Conservation (phyloP, 192 early-diverging fungal species). For the Rhizoclosmatium sp. region DNA sequence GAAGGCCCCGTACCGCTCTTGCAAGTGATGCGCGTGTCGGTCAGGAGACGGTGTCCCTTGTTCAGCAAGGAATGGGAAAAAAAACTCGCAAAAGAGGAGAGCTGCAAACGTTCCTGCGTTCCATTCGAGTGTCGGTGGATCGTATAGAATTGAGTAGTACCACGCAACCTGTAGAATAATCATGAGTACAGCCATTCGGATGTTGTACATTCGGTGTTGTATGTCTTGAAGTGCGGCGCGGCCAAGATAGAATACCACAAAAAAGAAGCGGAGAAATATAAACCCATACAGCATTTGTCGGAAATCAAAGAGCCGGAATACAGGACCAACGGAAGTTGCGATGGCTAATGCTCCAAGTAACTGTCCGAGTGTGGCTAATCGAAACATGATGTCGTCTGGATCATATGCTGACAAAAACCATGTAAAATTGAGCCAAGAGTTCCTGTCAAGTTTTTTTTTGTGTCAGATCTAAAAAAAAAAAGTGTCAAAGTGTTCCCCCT, state of each 20-base stretch:
- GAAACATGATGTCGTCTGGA: slow-evolving; percentile 3
- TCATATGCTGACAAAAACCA: slow-evolving; percentile 6
- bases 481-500: too few relatives aligned
- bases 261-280: not conserved
- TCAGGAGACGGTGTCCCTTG: not conserved
- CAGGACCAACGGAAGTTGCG: not conserved
- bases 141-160: not conserved
- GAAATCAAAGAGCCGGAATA: not conserved
- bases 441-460: too few relatives aligned
- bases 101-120: not conserved
- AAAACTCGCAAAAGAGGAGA: not conserved
- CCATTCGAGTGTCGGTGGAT: not conserved
- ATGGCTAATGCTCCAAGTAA: not conserved
- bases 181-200: not conserved
- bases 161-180: slow-evolving; percentile 2
- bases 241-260: not conserved
- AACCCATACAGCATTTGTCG: not conserved
- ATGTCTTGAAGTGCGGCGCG: not conserved
- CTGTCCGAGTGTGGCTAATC: slow-evolving; percentile 5
- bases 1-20: slow-evolving; percentile 6
- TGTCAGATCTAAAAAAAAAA: too few relatives aligned
- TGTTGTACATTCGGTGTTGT: not conserved
- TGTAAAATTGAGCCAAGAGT: not conserved
- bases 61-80: not conserved
- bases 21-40: not conserved